Base-by-base conservation (phyloP, 768 basidiomycete genomes). In the Lentinula guzmanii region DNA sequence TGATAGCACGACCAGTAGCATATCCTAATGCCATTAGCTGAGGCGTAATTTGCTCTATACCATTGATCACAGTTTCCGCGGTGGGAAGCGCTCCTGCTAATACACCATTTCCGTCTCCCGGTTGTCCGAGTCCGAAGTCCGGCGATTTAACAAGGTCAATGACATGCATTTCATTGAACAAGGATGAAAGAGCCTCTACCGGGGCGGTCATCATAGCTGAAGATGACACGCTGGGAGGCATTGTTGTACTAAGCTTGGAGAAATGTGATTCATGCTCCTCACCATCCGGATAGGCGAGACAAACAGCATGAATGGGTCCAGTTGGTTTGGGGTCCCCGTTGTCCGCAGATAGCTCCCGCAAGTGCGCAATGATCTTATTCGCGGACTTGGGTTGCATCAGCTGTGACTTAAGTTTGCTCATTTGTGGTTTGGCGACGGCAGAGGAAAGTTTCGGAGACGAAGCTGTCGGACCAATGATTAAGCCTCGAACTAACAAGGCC, bases 1-100 rank as follows among this genome's bases (percentile, higher is more conserved):
- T 50, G 18, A 92, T 70, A 1, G 81, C 77, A 65, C 76, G 79
- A 21, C 91, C 89, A 4, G 88, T 88, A 5, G 90, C 89, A 70
- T 83, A 92, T 10, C 91, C 89, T 28, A 93, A 71, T 0, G 87
- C 84, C 84, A 93, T 82, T 39, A 93, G 77, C 66, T 91, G 82
- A 0, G 90, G 90, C 0, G 90, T 91, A 48, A 93, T 81, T 68
- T 86, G 79, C 63, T 82, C 76, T 6, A 91, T 74, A 5, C 91
- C 92, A 4, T 83, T 77, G 18, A 89, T 71, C 33, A 93, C 80
- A 0, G 89, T 85, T 72, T 84, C 84, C 4, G 91, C 81, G 2
- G 87, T 91, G 4, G 91, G 92, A 11, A 93, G 71, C 3, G 90
- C 83, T 5, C 91, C 91, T 13, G 88, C 83, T 33, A 93, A 76